Base-by-base conservation (phyloP, 805 yeast genomes). In the Starmerella tilneyi region DNA sequence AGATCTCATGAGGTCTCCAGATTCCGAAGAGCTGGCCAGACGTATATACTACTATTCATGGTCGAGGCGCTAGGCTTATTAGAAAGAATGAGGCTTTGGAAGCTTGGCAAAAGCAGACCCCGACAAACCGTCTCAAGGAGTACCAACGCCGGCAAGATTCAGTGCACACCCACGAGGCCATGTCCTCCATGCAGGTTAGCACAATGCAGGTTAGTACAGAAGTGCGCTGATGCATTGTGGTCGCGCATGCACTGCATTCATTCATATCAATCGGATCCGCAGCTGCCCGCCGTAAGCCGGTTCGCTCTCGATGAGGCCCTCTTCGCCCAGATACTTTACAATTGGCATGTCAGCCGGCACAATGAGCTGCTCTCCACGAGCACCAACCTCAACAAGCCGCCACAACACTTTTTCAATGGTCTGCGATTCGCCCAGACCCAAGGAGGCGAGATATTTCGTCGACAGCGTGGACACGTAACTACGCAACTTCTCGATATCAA, bases 281-380 rank as follows among this genome's bases (percentile, higher is more conserved):
- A 51, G 26, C 38, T 26, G 13, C 7, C 43, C 40, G 4, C n/a
- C 12, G 26, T 47, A 49, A 3, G 39, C 50, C 4, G 46, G 43
- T 34, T 44, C 46, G 26, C 30, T 13, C 17, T 28, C 35, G 9
- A 52, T 37, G 9, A 52, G 40, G 28, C 45, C 41, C 28, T 48
- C 47, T 9, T 44, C 41, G 3, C 43, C 26, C 9, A 52, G 40
- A 30, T 15, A 52, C 42, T 46, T 37, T 15, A 50, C 50, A 9
- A 45, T 41, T 16, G 30, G 24, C 22, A 37, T 12, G 20, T 45
- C 19, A 16, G 31, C 32, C 9, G 54, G 52, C 27, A 47, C 50
- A 6, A 43, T 34, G 20, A 51, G 19, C 37, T 46, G 45, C 47
- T 47, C 47, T n/a, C 38, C 39, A 12, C 39, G 37, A 17, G 37